Conservation (phyloP, 2,329 filamentous ascomycete genomes). For the Emmonsia crescens region DNA sequence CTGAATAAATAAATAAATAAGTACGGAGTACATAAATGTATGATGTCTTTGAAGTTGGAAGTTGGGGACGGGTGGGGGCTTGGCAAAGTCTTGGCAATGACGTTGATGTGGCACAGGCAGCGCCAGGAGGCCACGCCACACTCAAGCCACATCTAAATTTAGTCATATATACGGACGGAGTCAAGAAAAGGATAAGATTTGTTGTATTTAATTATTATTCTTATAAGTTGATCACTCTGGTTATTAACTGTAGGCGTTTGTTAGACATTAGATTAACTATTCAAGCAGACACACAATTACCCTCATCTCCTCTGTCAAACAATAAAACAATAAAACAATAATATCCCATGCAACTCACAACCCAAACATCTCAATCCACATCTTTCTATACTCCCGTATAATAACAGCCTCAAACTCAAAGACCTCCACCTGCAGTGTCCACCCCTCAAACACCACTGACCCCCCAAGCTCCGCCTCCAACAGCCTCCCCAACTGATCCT, state of each 20-base stretch:
- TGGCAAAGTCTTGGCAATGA: background rate
- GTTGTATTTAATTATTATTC: too few relatives aligned
- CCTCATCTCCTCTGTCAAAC: background rate
- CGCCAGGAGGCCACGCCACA: too few relatives aligned
- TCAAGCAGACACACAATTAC: background rate
- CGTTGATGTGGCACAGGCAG: background rate
- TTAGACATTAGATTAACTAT: too few relatives aligned
- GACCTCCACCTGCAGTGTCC: background rate
- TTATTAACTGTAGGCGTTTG: too few relatives aligned
- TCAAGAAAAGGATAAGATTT: too few relatives aligned
- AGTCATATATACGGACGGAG: background rate
- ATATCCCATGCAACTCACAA: background rate
- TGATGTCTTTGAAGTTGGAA: background rate
- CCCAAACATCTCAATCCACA: constrained; percentile 13
- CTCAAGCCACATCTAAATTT: too few relatives aligned
- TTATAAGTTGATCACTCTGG: too few relatives aligned
- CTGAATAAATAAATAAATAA: background rate
- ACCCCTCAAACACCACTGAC: background rate
- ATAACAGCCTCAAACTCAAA: constrained; percentile 9
- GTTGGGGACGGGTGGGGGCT: background rate
- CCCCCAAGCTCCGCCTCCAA: background rate
- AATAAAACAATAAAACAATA: too few relatives aligned
- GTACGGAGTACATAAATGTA: too few relatives aligned
- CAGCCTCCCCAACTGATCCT: constrained; percentile 1
- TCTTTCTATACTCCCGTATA: constrained; percentile 11